phyloP scores from a whole-genome alignment of 768 basidiomycete species.

The Termitomyces sp. region DNA sequence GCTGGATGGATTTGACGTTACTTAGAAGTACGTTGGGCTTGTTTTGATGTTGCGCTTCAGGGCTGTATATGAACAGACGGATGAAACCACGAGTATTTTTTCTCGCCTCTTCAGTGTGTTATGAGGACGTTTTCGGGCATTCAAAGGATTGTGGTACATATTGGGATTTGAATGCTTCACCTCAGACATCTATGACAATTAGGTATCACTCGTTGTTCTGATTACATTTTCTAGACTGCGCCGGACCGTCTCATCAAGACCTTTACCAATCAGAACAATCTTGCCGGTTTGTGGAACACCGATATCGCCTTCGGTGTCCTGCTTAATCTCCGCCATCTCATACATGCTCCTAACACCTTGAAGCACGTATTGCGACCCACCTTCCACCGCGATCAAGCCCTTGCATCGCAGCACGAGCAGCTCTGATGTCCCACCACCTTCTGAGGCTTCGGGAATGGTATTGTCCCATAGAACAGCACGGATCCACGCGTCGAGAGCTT shows the following conservation, averaged over 20 bases:
- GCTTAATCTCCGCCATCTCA: constrained; percentile 55
- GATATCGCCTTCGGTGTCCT: constrained; percentile 32
- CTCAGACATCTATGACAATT: neutral
- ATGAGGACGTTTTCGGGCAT: neutral
- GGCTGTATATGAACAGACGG: neutral
- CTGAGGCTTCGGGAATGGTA: constrained; percentile 31
- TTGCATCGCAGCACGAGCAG: constrained; percentile 83
- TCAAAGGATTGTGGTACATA: neutral
- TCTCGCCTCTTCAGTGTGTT: neutral
- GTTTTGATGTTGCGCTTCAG: neutral
- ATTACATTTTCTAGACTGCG: constrained; percentile 39
- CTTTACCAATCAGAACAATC: constrained; percentile 84
- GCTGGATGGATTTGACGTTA: neutral
- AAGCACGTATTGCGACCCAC: constrained; percentile 63
- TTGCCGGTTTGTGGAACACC: constrained; percentile 66
- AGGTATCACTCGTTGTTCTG: constrained; percentile 2
- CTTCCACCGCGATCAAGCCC: constrained; percentile 58
- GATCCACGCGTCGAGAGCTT: constrained; percentile 73
- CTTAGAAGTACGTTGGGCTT: neutral
- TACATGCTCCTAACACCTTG: constrained; percentile 93
- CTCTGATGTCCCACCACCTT: constrained; percentile 10
- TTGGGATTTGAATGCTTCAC: no score
- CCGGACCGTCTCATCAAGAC: constrained; percentile 52
- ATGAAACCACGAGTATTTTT: neutral
- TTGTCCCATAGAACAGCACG: constrained; percentile 80